A percentile compares a stretch with the other conserved stretches of the same genome.
Evolutionary conservation across 73 alveolate species (phyloP).

Genomic region (Stentor roeselii): DNA sequence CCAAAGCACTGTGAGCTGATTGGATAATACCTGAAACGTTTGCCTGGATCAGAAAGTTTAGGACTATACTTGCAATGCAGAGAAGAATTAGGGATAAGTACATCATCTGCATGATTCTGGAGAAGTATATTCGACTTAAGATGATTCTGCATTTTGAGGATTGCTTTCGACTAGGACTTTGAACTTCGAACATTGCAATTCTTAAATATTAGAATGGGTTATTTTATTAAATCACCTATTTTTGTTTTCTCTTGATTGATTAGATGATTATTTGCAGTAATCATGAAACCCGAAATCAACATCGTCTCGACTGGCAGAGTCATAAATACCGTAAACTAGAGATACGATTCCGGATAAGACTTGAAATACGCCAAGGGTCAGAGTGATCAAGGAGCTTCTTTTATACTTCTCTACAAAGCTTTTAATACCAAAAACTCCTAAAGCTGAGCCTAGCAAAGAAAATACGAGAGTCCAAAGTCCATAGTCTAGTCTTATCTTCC

Average conservation of each 20-base stretch:
- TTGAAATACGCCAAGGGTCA: not conserved
- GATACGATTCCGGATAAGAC: not conserved
- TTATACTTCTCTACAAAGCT: slow-evolving; percentile 9
- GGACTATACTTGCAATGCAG: not conserved
- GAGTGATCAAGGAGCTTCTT: slow-evolving; percentile 6
- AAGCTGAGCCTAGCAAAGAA: not conserved
- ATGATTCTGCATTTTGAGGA: not conserved
- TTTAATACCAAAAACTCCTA: slow-evolving; percentile 20
- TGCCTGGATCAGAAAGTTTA: not conserved
- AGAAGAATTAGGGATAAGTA: not conserved
- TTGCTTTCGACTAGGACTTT: no score
- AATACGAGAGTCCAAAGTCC: slow-evolving; percentile 26
- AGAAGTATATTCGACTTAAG: not conserved
- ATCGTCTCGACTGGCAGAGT: not conserved
- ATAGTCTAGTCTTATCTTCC: slow-evolving; percentile 50
- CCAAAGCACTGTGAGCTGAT: not conserved
- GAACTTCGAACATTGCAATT: no score
- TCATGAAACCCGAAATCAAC: slow-evolving; percentile 3
- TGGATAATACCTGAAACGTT: not conserved
- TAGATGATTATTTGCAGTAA: not conserved
- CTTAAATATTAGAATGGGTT: no score
- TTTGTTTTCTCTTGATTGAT: no score
- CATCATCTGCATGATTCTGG: not conserved
- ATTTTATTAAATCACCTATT: no score
- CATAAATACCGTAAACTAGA: not conserved